These are phyloP conservation scores for Lumnitzera littorea DNA, from an alignment of 345 rosid genomes.

Conservation along the genomic window DNA sequence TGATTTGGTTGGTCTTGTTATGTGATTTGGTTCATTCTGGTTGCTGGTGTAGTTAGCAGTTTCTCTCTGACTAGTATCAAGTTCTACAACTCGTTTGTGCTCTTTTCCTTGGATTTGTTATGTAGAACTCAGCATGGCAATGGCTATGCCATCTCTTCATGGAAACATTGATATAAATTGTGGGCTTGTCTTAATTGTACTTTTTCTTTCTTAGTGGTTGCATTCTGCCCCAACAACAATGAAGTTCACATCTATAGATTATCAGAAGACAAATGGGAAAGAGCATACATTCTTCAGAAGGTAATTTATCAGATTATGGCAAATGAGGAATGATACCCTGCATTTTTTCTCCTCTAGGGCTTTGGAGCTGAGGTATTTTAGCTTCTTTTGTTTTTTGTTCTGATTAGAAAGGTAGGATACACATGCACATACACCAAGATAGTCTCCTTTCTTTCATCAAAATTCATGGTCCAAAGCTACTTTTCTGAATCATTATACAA, in stretches of 20 bases:
- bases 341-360: not conserved
- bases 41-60: no score
- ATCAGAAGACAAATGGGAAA: slow-evolving; percentile 78
- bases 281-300: slow-evolving; percentile 79
- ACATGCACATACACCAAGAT: no score
- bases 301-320: slow-evolving; percentile 18
- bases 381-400: not conserved
- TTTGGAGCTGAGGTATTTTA: not conserved
- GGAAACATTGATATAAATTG: not conserved
- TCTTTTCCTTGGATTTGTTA: no score
- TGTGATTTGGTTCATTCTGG: no score
- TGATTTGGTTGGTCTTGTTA: no score
- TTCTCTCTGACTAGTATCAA: no score
- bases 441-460: no score
- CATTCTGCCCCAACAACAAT: slow-evolving; percentile 79
- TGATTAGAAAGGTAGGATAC: no score
- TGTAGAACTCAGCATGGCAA: no score
- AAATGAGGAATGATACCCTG: not conserved
- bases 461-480: no score
- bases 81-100: no score
- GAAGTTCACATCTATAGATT: slow-evolving; percentile 91
- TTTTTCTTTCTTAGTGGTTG: slow-evolving; percentile 56
- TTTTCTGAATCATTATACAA: no score
- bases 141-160: not conserved
- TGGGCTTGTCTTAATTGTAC: not conserved